Base-by-base conservation (phyloP, 2,329 filamentous ascomycete genomes). In the Pseudocercospora crystallina region DNA sequence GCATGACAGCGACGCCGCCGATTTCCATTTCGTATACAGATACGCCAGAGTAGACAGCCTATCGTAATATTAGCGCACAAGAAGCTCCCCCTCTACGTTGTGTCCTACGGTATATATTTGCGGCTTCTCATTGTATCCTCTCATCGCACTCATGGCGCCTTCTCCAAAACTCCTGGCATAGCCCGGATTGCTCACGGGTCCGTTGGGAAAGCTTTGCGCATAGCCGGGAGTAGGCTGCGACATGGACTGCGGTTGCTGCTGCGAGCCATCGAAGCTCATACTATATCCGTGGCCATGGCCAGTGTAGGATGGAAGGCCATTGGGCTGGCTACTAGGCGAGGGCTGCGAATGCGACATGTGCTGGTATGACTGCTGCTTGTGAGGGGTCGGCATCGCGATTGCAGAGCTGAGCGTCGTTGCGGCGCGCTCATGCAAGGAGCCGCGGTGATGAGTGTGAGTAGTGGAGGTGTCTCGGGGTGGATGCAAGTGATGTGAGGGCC, bases 21-120 rank as follows among this genome's bases (percentile, higher is more conserved):
- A 97, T 88, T 70, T 96, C 91, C 90, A 97, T 96, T 73, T 99
- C 94, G 75, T 97, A 99, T 12, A 99, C 94, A 54, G 92, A 86
- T 39, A 97, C 90, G 60, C 91, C 90, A 7, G 92, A 97, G 71
- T 97, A 97, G 35, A 95, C 88, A 54, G 92, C 92, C 84, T 83
- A 55, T 44, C 12, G 34, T 12, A 30, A 33, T 14, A n/a, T 44
- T 34, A 44, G 42, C 20, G 42, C 13, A n/a, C n/a, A 32, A n/a
- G 15, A 14, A 17, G 32, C 10, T n/a, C n/a, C 31, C 31, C 32
- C 35, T 31, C 17, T 30, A 17, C 20, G 10, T 33, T 13, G 20
- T 35, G 17, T 61, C 72, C 43, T 61, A 76, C 74, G 8, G 76
- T 78, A 59, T 78, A 78, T 56, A 78, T 78, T 61, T 77, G 75